These are phyloP conservation scores for Styphnolobium japonicum DNA, from an alignment of 306 rosid genomes.

Conservation along the genomic window DNA sequence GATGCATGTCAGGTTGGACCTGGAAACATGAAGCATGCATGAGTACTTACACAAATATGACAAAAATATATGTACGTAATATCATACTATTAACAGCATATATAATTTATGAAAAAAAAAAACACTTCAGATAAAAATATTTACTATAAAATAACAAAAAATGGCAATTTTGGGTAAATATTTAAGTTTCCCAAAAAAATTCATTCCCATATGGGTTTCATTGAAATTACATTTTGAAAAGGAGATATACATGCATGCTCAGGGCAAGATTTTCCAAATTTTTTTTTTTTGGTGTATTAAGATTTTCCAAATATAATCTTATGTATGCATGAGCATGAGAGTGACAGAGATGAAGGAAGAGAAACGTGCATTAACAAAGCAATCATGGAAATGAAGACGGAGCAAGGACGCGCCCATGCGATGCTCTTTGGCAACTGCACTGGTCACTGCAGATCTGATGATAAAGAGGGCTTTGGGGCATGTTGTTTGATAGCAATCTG, in stretches of 20 bases:
- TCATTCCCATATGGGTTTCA: neutral
- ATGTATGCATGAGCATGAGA: slow-evolving; percentile 1
- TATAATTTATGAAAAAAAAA: no score
- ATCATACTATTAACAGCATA: no score
- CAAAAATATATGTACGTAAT: no score
- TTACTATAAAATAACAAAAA: neutral
- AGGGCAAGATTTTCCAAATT: neutral
- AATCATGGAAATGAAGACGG: slow-evolving; percentile 53
- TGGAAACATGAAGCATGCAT: neutral
- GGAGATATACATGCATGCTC: neutral
- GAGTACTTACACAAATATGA: neutral
- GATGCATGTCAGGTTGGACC: neutral
- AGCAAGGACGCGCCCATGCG: slow-evolving; percentile 63
- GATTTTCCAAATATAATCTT: neutral
- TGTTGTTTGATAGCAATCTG: slow-evolving; percentile 22
- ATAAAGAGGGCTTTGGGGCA: slow-evolving; percentile 40
- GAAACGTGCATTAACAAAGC: slow-evolving; percentile 46
- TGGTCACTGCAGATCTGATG: slow-evolving; percentile 26
- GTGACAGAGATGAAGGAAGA: neutral
- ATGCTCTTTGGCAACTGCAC: slow-evolving; percentile 44
- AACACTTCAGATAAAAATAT: neutral
- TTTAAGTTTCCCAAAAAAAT: no score
- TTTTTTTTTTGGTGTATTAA: no score
- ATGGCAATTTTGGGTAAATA: no score
- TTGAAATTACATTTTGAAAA: neutral